Base-by-base conservation (phyloP, 2,329 filamentous ascomycete species). In the Pseudogymnoascus sp. region DNA sequence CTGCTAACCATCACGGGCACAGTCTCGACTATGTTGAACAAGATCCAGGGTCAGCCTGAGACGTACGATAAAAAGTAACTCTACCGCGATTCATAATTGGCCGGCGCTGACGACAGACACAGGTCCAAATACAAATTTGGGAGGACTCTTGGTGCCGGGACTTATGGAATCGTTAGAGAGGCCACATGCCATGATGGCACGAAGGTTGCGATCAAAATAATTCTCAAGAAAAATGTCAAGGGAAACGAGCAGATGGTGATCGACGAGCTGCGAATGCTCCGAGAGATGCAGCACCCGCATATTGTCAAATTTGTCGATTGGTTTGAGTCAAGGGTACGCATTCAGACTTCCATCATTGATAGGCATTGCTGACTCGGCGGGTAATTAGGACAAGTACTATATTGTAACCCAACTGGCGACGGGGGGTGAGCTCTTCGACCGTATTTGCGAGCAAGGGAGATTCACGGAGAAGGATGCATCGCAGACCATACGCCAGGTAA, bases 161-260 rank as follows among this genome's bases (percentile, higher is more conserved):
- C 95, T 71, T 99, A 99, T 82, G 95, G 95, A 73, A 96, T 99
- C 72, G 95, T 99, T 72, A 87, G 95, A 71, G 95, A 99, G 78
- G 95, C 95, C 65, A 92, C 97, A 65, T 85, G 90, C 69, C 86
- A 88, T 43, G 83, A 84, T 18, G 91, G 91, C 75, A 89, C 96
- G 81, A 88, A 96, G 80, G 93, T 96, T 65, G 95, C 95, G 41
- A 85, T 99, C 77, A 99, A 99, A 83, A 97, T 99, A 75, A 99
- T 99, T 76, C 81, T 97, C 72, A 99, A 99, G 85, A 97, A 96
- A 81, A 97, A 96, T 77, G 93, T 99, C 74, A 96, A 93, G 76
- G 93, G 93, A 67, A 97, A 97, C 71, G 95, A 99, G 81, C 87
- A 89, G 75, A 99, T 99, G 95, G 95, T 99, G 41, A 95, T 96